These are phyloP conservation scores for Fusarium duplospermum DNA, from an alignment of 2,329 filamentous ascomycete genomes.

Conservation along the genomic window DNA sequence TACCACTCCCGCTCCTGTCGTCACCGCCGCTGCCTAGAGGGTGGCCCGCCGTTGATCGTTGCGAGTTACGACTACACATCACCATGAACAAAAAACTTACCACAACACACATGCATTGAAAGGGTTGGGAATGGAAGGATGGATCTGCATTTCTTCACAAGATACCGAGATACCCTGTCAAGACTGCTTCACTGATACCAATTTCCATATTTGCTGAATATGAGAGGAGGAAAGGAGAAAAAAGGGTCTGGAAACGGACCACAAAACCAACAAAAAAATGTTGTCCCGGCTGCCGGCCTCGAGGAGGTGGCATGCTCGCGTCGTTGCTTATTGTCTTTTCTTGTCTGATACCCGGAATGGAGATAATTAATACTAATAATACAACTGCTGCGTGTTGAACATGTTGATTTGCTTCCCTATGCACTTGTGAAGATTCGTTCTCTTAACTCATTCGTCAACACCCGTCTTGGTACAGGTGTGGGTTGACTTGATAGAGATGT, in stretches of 20 bases:
- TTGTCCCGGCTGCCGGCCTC: conserved; percentile 29
- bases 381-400: conserved; percentile 52
- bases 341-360: conserved; percentile 56
- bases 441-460: neutral
- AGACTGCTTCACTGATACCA: conserved; percentile 61
- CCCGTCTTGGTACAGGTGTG: too few relatives aligned
- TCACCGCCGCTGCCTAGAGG: conserved; percentile 65
- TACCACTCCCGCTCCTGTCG: conserved; percentile 57
- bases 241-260: conserved; percentile 31
- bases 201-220: conserved; percentile 49
- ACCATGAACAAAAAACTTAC: conserved; percentile 41
- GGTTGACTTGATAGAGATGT: neutral
- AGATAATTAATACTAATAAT: conserved; percentile 60
- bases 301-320: conserved; percentile 33
- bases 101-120: conserved; percentile 50
- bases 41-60: conserved; percentile 40
- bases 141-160: conserved; percentile 66
- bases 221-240: conserved; percentile 34
- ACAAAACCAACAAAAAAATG: conserved; percentile 37
- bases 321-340: conserved; percentile 44
- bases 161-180: conserved; percentile 66
- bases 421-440: neutral
- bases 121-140: conserved; percentile 61
- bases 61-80: conserved; percentile 40
- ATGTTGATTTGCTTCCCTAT: neutral